Base-by-base conservation (phyloP, 805 yeast species). In the Myxozyma kluyveri region DNA sequence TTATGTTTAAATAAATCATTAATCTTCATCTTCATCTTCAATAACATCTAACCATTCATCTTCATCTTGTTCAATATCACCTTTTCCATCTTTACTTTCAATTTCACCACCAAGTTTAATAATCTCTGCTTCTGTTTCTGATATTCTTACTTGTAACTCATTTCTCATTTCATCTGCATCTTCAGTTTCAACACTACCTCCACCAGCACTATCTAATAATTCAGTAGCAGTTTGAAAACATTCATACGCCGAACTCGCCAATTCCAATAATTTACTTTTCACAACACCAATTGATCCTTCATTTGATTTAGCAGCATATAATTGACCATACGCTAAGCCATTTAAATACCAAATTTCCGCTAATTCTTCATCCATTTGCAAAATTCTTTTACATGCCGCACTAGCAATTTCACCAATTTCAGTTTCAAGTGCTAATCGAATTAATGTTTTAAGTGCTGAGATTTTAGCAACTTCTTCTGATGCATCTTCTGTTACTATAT, bases 301-400 rank as follows among this genome's bases (percentile, higher is more conserved):
- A 33, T 41, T 22, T 17, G 24, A 23, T n/a, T 36, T 41, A n/a
- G n/a, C n/a, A 3, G 47, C 42, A 24, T 41, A 50, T 27, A 35
- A 31, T 23, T 50, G 50, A 17, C 44, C 46, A 18, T 38, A 14
- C 12, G 93, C 81, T 62, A 90, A 80, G 0, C 93, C 95, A 64
- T 88, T 95, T 58, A 89, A 71, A 66, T 93, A 93, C 64, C 79
- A 85, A 36, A 84, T 77, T 63, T 93, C 98, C 51, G 88, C 73
- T 55, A 88, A 81, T 61, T 82, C 84, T 62, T 91, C 97, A 69
- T 91, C 89, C 42, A 91, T 79, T 54, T 86, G 91, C 61, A 84
- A 83, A 17, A 84, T 75, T 23, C 77, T 76, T 17, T 76, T 70
- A 10, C 88, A 75, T n/a, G 88, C 81, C n/a, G 78, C 76, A 2